phyloP scores from a whole-genome alignment of 2,329 filamentous ascomycete species.

The Phyllosticta ampelicida region DNA sequence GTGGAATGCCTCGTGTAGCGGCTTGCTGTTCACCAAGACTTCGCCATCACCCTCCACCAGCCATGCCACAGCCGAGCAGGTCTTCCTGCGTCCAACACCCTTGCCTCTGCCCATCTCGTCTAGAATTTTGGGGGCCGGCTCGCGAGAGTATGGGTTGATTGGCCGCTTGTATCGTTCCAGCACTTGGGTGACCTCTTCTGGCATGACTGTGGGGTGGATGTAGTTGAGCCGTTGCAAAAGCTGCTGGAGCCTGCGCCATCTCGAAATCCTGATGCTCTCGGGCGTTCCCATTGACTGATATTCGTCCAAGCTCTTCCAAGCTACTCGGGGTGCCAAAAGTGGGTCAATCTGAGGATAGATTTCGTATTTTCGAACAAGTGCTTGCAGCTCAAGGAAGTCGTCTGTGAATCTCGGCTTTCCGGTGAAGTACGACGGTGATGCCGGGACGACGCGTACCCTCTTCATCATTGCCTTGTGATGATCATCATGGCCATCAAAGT shows the following conservation, averaged over 20 bases:
- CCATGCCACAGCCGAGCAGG: constrained; percentile 72
- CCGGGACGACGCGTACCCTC: constrained; percentile 61
- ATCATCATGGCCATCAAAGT: constrained; percentile 21
- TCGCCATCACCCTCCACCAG: constrained; percentile 90
- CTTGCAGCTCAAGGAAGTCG: constrained; percentile 61
- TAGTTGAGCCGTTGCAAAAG: constrained; percentile 71
- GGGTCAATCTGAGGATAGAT: constrained; percentile 58
- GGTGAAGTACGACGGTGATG: constrained; percentile 91
- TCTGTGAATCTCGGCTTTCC: constrained; percentile 79
- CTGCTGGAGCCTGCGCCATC: constrained; percentile 66
- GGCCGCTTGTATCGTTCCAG: constrained; percentile 63
- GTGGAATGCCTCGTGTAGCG: constrained; percentile 69
- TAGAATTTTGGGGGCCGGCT: constrained; percentile 51
- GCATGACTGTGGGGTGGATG: constrained; percentile 70
- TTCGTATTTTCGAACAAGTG: constrained; percentile 60
- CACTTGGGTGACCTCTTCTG: constrained; percentile 53
- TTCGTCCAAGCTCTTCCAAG: constrained; percentile 71
- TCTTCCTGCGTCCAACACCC: constrained; percentile 78
- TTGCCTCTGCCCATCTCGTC: constrained; percentile 70
- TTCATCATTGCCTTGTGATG: constrained; percentile 14
- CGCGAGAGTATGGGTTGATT: constrained; percentile 58
- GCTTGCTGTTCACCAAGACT: constrained; percentile 80
- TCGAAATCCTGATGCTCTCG: constrained; percentile 46
- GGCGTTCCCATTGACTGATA: constrained; percentile 47
- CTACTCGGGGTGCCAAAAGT: constrained; percentile 57